A percentile compares a stretch with the other conserved stretches of the same genome.
phyloP scores from a whole-genome alignment of 2,329 filamentous ascomycete species.

The Diaporthe eres region DNA sequence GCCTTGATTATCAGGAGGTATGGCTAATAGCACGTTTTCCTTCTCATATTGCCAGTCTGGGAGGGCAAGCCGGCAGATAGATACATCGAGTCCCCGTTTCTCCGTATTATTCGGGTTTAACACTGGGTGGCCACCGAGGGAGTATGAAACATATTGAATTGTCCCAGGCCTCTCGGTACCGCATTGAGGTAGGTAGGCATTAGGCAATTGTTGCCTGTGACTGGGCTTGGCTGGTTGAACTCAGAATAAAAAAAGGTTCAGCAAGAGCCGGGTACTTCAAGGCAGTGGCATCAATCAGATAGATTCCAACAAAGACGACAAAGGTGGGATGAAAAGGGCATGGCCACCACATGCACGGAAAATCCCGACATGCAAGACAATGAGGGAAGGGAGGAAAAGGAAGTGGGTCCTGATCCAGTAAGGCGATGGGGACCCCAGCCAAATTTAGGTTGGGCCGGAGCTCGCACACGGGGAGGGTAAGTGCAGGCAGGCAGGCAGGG shows the following conservation, averaged over 20 bases:
- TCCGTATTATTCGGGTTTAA: neutral
- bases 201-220: neutral
- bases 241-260: neutral
- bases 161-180: neutral
- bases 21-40: neutral
- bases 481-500: neutral
- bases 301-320: neutral
- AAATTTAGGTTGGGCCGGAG: constrained; percentile 34
- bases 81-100: neutral
- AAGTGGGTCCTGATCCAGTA: constrained; percentile 5
- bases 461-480: neutral
- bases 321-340: constrained; percentile 10
- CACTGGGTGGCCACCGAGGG: neutral
- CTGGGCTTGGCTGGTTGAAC: neutral
- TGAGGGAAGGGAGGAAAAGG: neutral
- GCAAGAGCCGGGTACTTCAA: neutral
- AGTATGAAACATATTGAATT: neutral
- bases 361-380: neutral
- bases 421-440: constrained; percentile 20
- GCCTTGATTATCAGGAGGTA: neutral
- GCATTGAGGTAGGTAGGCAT: neutral
- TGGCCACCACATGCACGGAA: constrained; percentile 15
- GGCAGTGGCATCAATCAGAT: neutral
- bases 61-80: neutral
- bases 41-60: neutral